Base-by-base conservation (phyloP, 495 filamentous ascomycete species). In the Podospora bellae-mahoneyi region DNA sequence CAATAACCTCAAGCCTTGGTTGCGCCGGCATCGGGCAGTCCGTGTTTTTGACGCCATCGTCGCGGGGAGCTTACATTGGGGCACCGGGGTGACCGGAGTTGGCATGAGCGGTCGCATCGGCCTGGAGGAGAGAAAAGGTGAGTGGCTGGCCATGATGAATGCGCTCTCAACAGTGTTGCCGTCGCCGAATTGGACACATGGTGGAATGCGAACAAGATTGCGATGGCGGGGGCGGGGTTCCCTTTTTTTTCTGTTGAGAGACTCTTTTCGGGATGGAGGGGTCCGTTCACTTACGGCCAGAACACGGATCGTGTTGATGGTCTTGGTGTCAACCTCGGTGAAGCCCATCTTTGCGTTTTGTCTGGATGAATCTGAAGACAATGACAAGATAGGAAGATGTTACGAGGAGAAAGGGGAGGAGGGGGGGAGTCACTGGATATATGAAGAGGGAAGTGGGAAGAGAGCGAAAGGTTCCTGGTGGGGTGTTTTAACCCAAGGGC, bases 21-120 rank as follows among this genome's bases (percentile, higher is more conserved):
- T n/a, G 13, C 39, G 48, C 61, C 64, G 61, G 68, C 26, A 70
- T 66, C 58, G 65, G 65, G 62, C 39, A 55, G 60, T 59, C 59
- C 56, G 62, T 55, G 48, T 34, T 53, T 53, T 54, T 61, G 19
- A 64, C 57, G 66, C 55, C 55, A 58, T 65, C 34, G 66, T 65
- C 53, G 61, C n/a, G 56, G 39, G 68, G 65, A 16, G 67, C 82
- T 82, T 73, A 84, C 85, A 99, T 99, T 73, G 95, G 95, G 74
- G 95, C 95, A 85, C 95, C 95, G 78, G 95, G 95, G 84, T 99
- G 95, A 77, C 95, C 95, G 72, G 94, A 97, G 86, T 98, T 98
- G 76, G 94, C 92, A 78, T 90, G 88, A 80, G 89, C 89, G 78
- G 93, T 97, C 77, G 94, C 96, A 97, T 99, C 95, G 85, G 93